Conservation (phyloP, 208 protist species). For the Herpetomonas muscarum region DNA sequence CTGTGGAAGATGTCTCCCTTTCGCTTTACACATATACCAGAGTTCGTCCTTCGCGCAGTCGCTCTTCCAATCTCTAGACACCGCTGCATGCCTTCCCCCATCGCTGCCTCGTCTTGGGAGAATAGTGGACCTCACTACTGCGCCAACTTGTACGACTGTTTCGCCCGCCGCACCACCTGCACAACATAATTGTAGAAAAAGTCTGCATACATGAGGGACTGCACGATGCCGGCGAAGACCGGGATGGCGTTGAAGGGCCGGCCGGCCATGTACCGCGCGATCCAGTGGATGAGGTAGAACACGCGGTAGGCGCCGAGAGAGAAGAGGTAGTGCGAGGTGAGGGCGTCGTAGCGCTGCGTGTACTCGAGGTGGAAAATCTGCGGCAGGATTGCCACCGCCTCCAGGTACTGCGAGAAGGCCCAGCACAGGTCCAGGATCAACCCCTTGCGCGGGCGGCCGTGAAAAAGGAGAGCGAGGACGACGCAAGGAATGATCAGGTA, state of each 20-base stretch:
- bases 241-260: slow-evolving; percentile 64
- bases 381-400: slow-evolving; percentile 95
- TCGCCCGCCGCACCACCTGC: slow-evolving; percentile 76
- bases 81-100: too few relatives aligned
- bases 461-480: slow-evolving; percentile 73
- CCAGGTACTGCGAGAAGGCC: slow-evolving; percentile 96
- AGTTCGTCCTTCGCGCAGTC: too few relatives aligned
- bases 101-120: too few relatives aligned
- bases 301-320: slow-evolving; percentile 91
- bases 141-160: slow-evolving; percentile 72
- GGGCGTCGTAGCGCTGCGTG: slow-evolving; percentile 89
- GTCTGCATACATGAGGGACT: slow-evolving; percentile 94
- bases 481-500: slow-evolving; percentile 84
- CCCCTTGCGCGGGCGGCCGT: slow-evolving; percentile 25
- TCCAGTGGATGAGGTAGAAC: slow-evolving; percentile 96
- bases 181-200: slow-evolving; percentile 97
- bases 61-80: too few relatives aligned
- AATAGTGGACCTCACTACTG: slow-evolving; percentile 20
- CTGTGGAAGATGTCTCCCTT: too few relatives aligned
- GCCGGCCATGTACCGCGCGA: slow-evolving; percentile 78
- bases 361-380: slow-evolving; percentile 96
- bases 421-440: slow-evolving; percentile 85
- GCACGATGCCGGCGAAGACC: slow-evolving; percentile 80
- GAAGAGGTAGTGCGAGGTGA: slow-evolving; percentile 95
- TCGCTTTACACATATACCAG: too few relatives aligned